Evolutionary conservation across 768 basidiomycete species (phyloP), one percentile per base, ranked within the genome.

Genomic region (Boletus speciosus): DNA sequence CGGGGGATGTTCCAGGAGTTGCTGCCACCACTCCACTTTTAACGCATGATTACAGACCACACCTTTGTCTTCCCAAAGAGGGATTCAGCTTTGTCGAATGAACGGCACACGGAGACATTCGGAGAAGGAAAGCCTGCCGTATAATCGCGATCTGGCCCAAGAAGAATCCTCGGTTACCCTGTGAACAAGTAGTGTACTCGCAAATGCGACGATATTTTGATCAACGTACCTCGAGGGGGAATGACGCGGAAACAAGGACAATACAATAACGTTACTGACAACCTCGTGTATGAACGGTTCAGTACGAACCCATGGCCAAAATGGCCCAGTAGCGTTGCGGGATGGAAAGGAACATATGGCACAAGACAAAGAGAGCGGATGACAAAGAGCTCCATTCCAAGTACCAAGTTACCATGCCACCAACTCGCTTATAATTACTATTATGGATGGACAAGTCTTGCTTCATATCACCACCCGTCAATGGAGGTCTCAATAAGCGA

Each of bases 1-100:
- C 34, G 14, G 25, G 15, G 21, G 16, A 27, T 9, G 54, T 34
- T 58, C 38, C n/a, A 38, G 16, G 43, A n/a, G 37, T 16, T 27
- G 46, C n/a, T 36, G 36, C 23, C 12, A n/a, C 9, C 10, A 6
- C 4, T 44, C 31, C 11, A 40, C 34, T 29, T 61, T 60, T 54
- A 47, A 52, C 12, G 38, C 19, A 36, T 36, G 19, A 29, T 21
- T 5, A n/a, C 7, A 14, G 16, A 16, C 34, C 25, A 21, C 11
- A 47, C 27, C 49, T 50, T 65, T 62, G 61, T 62, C 39, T 51
- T 55, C 52, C 60, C 23, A 58, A 62, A 59, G 55, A 58, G 36
- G 53, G 35, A 25, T 15, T 55, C 25, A 21, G 21, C 45, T 34
- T 42, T 35, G 21, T 41, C 25, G 15, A 40, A 48, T n/a, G 47